phyloP scores from a whole-genome alignment of 306 rosid genomes.

The Rosa chinensis region DNA sequence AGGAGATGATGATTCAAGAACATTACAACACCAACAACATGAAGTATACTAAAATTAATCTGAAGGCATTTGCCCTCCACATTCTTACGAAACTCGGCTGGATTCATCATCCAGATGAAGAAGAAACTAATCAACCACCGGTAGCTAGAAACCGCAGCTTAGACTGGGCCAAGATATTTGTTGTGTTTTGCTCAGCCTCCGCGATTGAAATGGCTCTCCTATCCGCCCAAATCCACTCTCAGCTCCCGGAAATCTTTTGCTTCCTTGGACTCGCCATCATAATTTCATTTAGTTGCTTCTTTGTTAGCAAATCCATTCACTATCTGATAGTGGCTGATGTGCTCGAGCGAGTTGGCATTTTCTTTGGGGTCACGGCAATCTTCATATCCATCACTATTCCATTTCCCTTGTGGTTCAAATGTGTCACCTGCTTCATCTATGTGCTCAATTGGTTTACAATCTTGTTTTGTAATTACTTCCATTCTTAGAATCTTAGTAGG shows the following conservation, averaged over 20 bases:
- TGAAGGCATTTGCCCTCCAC: background rate
- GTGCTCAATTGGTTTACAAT: background rate
- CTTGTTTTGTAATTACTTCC: background rate
- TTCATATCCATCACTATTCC: slow-evolving; percentile 14
- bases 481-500: background rate
- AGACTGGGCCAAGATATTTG: background rate
- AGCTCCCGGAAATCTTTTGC: background rate
- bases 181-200: background rate
- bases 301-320: background rate
- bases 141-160: background rate
- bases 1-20: background rate
- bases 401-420: background rate
- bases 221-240: background rate
- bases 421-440: background rate
- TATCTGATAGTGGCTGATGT: background rate
- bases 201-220: slow-evolving; percentile 1
- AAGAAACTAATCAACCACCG: background rate
- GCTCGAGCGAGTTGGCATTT: slow-evolving; percentile 13
- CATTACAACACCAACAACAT: background rate
- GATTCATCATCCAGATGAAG: background rate
- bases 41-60: background rate
- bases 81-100: background rate
- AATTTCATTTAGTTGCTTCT: background rate
- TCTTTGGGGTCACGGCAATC: slow-evolving; percentile 9
- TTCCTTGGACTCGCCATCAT: background rate